Evolutionary conservation across 2,329 filamentous ascomycete species (phyloP), one percentile per base, ranked within the genome.

Genomic region (Colletotrichum tanaceti): DNA sequence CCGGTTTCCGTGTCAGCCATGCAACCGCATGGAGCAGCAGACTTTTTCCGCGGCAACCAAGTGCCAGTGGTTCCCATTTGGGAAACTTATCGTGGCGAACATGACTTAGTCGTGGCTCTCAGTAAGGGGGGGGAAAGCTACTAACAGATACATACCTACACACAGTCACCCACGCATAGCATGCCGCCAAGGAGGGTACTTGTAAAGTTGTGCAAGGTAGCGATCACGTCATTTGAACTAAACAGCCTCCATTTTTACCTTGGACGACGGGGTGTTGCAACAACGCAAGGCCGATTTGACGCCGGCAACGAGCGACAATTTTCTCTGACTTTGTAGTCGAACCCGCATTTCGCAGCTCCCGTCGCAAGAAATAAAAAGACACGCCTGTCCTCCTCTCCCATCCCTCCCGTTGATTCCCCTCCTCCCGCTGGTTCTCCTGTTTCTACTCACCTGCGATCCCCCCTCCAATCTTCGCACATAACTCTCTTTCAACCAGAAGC

Each of bases 171-270:
- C 41, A 32, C 55, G 35, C 28, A 47, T 22, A 11, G 55, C 22
- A 20, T 38, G 61, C 63, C 55, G 64, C 58, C 58, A 61, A 65
- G 60, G 65, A 46, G 43, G 64, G 68, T 63, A 71, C 70, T 61
- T 70, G n/a, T n/a, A n/a, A n/a, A n/a, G n/a, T n/a, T n/a, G 39
- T 44, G 59, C 68, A 63, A 70, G 68, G 70, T 68, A 70, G 59
- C 70, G 72, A 73, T 71, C 72, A 73, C 72, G 72, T 73, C 72
- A 73, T 73, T 71, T 64, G 63, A 70, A 67, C 72, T 73, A 73
- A 70, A 63, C 65, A 69, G 58, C 65, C 58, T 64, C 65, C 65
- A 70, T 65, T 68, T 67, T 70, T 68, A 64, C 60, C 60, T 70
- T 53, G 61, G 55, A 50, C 65, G 62, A 68, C 55, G 60, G 58